A percentile compares a stretch with the other conserved stretches of the same genome.
These are phyloP conservation scores for Galerina marginata DNA, from an alignment of 768 basidiomycete genomes.

Conservation along the genomic window DNA sequence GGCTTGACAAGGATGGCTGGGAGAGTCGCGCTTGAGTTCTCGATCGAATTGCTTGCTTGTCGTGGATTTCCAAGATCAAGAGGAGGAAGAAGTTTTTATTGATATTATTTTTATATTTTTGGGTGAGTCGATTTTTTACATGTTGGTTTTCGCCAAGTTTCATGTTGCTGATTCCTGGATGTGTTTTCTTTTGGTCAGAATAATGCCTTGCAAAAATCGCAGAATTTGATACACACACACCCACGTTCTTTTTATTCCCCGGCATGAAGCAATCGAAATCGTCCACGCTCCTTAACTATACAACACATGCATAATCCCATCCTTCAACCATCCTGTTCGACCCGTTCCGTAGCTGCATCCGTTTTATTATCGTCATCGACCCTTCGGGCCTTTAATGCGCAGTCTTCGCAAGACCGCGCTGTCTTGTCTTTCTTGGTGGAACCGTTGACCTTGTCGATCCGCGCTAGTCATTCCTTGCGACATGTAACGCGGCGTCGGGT, in stretches of 20 bases:
- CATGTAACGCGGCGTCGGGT: no score
- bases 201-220: constrained; percentile 1
- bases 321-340: not conserved
- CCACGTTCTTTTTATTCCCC: not conserved
- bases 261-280: not conserved
- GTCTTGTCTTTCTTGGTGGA: not conserved
- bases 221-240: constrained; percentile 3
- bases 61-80: not conserved
- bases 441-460: not conserved
- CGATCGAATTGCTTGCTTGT: not conserved
- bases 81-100: constrained; percentile 17
- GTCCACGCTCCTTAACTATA: not conserved
- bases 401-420: no score
- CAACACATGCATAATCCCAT: not conserved
- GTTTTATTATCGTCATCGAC: not conserved
- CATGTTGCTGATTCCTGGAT: not conserved
- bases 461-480: not conserved
- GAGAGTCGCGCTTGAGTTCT: constrained; percentile 12
- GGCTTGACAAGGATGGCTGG: constrained; percentile 30
- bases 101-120: constrained; percentile 26
- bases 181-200: not conserved
- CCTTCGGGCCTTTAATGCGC: no score
- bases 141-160: not conserved
- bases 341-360: not conserved
- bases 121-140: constrained; percentile 15